Conservation (phyloP, 192 early-diverging fungal genomes). For the Kickxella alabastrina region DNA sequence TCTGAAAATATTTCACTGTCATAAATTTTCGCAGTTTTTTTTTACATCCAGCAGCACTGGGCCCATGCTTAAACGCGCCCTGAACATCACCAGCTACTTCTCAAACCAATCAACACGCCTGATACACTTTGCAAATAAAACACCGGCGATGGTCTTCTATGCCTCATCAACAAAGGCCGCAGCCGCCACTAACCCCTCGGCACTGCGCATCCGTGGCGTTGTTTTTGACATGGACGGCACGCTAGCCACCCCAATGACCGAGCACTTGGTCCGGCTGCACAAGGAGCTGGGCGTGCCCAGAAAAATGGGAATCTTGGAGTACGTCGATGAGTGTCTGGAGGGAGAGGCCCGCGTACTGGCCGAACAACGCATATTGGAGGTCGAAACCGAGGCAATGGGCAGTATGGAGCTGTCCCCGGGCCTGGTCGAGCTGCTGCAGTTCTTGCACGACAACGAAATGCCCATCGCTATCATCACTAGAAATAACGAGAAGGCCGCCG, state of each 20-base stretch:
- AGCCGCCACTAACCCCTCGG: slow-evolving; percentile 10
- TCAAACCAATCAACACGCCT: neutral
- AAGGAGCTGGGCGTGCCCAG: slow-evolving; percentile 30
- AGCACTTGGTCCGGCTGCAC: slow-evolving; percentile 37
- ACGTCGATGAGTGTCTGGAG: slow-evolving; percentile 30
- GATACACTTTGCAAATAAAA: too few species aligned
- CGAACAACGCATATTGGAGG: slow-evolving; percentile 30
- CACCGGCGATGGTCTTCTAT: slow-evolving; percentile 27
- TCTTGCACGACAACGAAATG: slow-evolving; percentile 29
- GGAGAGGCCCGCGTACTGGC: slow-evolving; percentile 30
- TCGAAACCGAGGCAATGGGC: slow-evolving; percentile 44
- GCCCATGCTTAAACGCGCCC: too few species aligned
- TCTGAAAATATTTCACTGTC: neutral
- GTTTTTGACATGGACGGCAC: slow-evolving; percentile 55
- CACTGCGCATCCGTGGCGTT: slow-evolving; percentile 44
- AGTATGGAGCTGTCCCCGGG: slow-evolving; percentile 46
- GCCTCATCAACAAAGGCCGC: slow-evolving; percentile 30
- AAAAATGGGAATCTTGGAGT: slow-evolving; percentile 30
- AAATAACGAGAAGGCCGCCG: slow-evolving; percentile 41
- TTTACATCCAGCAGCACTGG: too few species aligned
- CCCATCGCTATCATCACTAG: slow-evolving; percentile 51
- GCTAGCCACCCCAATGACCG: slow-evolving; percentile 43
- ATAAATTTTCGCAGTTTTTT: neutral
- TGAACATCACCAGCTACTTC: too few species aligned
- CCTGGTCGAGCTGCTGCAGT: slow-evolving; percentile 38